Conservation (phyloP, 2,329 filamentous ascomycete species). For the Penicillium sclerotiorum region DNA sequence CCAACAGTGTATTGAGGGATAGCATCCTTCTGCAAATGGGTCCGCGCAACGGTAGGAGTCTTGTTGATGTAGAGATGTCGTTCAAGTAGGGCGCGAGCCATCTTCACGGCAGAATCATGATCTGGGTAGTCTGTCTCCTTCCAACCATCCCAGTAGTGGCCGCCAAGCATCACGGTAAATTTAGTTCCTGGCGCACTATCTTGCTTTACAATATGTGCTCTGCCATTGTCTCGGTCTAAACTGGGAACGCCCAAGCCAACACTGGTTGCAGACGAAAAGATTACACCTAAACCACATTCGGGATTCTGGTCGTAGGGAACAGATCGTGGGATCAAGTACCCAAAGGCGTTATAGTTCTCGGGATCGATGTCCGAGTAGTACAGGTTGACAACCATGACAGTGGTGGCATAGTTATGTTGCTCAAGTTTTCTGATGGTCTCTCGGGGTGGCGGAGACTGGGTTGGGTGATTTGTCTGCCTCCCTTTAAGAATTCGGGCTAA, state of each 20-base stretch:
- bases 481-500: slow-evolving; percentile 33
- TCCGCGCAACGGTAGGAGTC: slow-evolving; percentile 62
- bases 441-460: slow-evolving; percentile 13
- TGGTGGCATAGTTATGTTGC: slow-evolving; percentile 64
- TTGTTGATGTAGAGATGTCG: slow-evolving; percentile 74
- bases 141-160: slow-evolving; percentile 82
- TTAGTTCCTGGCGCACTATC: slow-evolving; percentile 71
- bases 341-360: slow-evolving; percentile 67
- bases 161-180: slow-evolving; percentile 91
- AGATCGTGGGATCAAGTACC: slow-evolving; percentile 84
- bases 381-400: slow-evolving; percentile 89
- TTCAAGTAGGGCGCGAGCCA: slow-evolving; percentile 70
- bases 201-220: slow-evolving; percentile 11
- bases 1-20: slow-evolving; percentile 90
- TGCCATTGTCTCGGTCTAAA: background rate
- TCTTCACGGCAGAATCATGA: slow-evolving; percentile 65
- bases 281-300: slow-evolving; percentile 82
- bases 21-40: slow-evolving; percentile 67
- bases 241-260: slow-evolving; percentile 44
- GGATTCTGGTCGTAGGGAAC: slow-evolving; percentile 73
- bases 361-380: slow-evolving; percentile 73
- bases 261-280: slow-evolving; percentile 80
- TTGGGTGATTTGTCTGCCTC: slow-evolving; percentile 8
- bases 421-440: slow-evolving; percentile 29
- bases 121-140: slow-evolving; percentile 58